These are phyloP conservation scores for Dryadomyces quercus-mongolicae DNA, from an alignment of 2,329 filamentous ascomycete genomes.

Conservation along the genomic window DNA sequence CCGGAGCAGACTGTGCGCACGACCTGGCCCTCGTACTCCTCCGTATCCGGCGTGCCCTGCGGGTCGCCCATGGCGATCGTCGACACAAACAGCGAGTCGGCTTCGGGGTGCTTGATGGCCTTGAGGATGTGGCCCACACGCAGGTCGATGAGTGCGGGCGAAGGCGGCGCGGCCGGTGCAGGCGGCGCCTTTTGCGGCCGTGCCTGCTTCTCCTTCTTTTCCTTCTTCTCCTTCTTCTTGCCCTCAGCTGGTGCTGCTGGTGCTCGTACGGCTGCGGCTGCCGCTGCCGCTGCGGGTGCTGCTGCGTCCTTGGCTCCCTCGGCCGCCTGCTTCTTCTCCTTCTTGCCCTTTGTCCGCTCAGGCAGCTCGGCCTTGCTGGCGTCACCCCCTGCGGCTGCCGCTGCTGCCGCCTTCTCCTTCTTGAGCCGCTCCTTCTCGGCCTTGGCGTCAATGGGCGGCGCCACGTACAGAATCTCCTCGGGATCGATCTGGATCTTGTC, in stretches of 20 bases:
- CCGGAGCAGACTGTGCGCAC: slow-evolving; percentile 95
- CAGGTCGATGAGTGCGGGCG: slow-evolving; percentile 81
- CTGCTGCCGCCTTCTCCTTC: slow-evolving; percentile 77
- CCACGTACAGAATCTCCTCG: slow-evolving; percentile 73
- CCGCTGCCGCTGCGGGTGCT: slow-evolving; percentile 19
- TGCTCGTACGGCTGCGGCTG: slow-evolving; percentile 16
- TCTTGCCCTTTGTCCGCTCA: slow-evolving; percentile 47
- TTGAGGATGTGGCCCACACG: slow-evolving; percentile 96
- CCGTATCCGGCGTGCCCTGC: slow-evolving; percentile 75
- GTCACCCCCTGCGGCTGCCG: slow-evolving; percentile 34
- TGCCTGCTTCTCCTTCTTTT: slow-evolving; percentile 81
- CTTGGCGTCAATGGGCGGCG: slow-evolving; percentile 81
- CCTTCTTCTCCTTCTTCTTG: slow-evolving; percentile 79
- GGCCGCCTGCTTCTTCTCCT: slow-evolving; percentile 27
- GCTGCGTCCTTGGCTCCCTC: slow-evolving; percentile 37
- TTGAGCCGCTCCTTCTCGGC: slow-evolving; percentile 94
- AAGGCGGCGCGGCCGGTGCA: slow-evolving; percentile 65
- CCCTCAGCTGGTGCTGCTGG: slow-evolving; percentile 23
- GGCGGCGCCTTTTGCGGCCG: slow-evolving; percentile 58
- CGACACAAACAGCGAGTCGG: slow-evolving; percentile 88
- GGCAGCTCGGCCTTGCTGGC: slow-evolving; percentile 36
- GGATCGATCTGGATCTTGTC: slow-evolving; percentile 72
- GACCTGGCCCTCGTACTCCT: slow-evolving; percentile 81
- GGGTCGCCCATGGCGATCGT: slow-evolving; percentile 91
- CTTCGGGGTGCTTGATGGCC: slow-evolving; percentile 89